Base-by-base conservation (phyloP, 225 moss, liverwort and hornwort species). In the Thuidium tamariscinum region DNA sequence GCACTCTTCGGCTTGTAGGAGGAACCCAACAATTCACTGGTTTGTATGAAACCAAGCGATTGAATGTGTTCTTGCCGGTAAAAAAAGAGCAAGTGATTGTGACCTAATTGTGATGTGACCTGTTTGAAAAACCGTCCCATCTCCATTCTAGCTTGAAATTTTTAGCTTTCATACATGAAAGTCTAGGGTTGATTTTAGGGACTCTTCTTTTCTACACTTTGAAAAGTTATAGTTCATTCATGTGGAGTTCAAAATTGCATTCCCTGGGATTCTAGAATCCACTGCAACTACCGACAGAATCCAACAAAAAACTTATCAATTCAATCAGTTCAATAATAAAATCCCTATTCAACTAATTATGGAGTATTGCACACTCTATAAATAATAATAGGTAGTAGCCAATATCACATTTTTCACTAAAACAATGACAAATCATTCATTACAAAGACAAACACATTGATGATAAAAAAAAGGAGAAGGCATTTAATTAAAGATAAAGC, bases 251-350 rank as follows among this genome's bases (percentile, higher is more conserved):
- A 7, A 73, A 73, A 72, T 46, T 73, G 11, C 18, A 46, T 73
- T 11, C 3, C 11, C 7, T 18, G 1, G 5, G 19, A 19, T 32
- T 48, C 32, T 32, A 49, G 3, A 74, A 20, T 74, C 4, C 0
- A 4, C 7, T 49, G 20, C 13, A 49, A 74, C 4, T 20, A 21
- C 1, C 12, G 13, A 32, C 0, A 74, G 0, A n/a, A 1, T 19
- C 0, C 30, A 32, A 49, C 12, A 19, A 32, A 4, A 0, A 0
- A 3, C 48, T 49, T 34, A 74, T 49, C 21, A 34, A 34, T 34
- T 51, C 7, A 20, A 34, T 21, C n/a, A n/a, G n/a, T n/a, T n/a
- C n/a, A n/a, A n/a, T n/a, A n/a, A n/a, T n/a, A n/a, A n/a, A n/a
- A n/a, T n/a, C n/a, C n/a, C n/a, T n/a, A n/a, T n/a, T n/a, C n/a